Evolutionary conservation across 495 filamentous ascomycete species (phyloP), one percentile per base, ranked within the genome.

Genomic region (Achaetomiella virescens): DNA sequence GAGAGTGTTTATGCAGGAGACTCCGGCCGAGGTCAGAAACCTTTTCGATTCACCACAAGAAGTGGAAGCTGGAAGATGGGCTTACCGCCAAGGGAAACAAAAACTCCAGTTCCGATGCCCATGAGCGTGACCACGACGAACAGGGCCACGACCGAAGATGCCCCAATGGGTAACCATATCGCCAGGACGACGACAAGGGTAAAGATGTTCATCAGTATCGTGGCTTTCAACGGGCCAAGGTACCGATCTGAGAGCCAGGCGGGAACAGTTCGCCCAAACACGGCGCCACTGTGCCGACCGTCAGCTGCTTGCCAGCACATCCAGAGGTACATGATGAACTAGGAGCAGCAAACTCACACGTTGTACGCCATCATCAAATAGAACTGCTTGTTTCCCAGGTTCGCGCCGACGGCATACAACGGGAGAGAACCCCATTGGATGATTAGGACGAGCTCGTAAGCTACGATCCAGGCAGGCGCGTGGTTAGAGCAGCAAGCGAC

Each of bases 301-400:
- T 29, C 7, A 24, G 43, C 8, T n/a, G n/a, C n/a, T n/a, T n/a
- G n/a, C 6, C 8, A 44, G 35, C 14, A 24, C 38, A 10, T 14
- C 27, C 18, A 20, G n/a, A 48, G 22, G 44, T 38, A 45, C 17
- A 21, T 17, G 15, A 7, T 17, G 9, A 2, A 33, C 42, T 21
- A 27, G 29, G 31, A 40, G 21, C 27, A 31, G 27, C 27, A 31
- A 6, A 52, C 62, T 64, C 37, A 64, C 65, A 70, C 50, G 55
- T 70, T 70, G 56, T 68, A 66, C 52, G 66, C 59, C 66, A 65
- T 63, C 54, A 65, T 63, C 29, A 70, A 59, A 20, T 65, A 62
- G 49, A 62, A 62, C 55, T 69, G 61, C n/a, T 61, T 51, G 38
- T 57, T 41, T 6, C 58, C 66, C 29, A 63, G 48, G 33, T 55